These are phyloP conservation scores for Phytophthora ohioensis DNA, from an alignment of 352 stramenopile genomes.

Conservation along the genomic window DNA sequence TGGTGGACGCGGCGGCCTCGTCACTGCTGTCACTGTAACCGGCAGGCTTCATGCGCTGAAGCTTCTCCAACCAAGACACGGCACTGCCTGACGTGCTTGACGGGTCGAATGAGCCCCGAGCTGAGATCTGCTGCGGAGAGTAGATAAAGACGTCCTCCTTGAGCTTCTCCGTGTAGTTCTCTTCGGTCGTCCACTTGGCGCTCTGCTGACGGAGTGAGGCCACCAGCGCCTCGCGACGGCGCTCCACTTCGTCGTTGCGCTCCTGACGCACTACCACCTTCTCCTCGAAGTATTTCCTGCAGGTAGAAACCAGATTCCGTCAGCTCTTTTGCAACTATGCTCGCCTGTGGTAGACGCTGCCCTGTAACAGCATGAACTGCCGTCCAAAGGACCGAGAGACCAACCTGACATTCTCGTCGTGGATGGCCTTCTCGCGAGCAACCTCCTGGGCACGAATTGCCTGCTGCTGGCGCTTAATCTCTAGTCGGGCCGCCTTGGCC, in stretches of 20 bases:
- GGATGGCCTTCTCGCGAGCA: constrained; percentile 76
- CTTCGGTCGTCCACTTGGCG: constrained; percentile 72
- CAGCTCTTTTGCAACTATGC: background rate
- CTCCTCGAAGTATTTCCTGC: constrained; percentile 79
- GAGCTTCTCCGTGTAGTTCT: constrained; percentile 82
- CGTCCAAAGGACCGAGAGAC: constrained; percentile 12
- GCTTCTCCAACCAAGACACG: constrained; percentile 88
- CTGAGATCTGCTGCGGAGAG: constrained; percentile 76
- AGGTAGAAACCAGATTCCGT: constrained; percentile 3
- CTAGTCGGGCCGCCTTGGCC: constrained; percentile 86
- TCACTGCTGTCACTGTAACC: constrained; percentile 50
- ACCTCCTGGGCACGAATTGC: constrained; percentile 85
- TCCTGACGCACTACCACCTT: constrained; percentile 81
- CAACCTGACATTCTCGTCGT: constrained; percentile 81
- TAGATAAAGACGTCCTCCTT: constrained; percentile 90
- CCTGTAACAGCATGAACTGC: too few species aligned
- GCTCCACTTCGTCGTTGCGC: constrained; percentile 64
- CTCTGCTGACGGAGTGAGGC: constrained; percentile 69
- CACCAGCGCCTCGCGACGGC: constrained; percentile 75
- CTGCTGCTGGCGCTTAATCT: constrained; percentile 90
- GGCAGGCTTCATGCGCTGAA: constrained; percentile 88
- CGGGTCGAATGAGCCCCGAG: constrained; percentile 74
- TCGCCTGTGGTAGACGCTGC: background rate
- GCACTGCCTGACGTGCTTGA: constrained; percentile 72
- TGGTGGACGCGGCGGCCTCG: constrained; percentile 36